Conservation (phyloP, 1,284 basidiomycete species). For the Erythrobasidium hasegawianum region DNA sequence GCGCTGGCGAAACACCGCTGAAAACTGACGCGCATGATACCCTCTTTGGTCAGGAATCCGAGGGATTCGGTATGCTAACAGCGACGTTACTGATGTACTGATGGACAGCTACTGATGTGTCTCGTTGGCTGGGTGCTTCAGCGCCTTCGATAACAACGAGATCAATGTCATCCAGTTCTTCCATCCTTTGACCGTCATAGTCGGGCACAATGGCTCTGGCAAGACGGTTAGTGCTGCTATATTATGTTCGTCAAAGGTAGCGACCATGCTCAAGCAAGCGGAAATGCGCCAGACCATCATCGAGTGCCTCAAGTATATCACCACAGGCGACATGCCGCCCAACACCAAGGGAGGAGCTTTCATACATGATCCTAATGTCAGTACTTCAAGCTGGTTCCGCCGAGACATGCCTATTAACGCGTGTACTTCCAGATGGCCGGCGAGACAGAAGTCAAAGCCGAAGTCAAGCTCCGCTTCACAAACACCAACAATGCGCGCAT, state of each 20-base stretch:
- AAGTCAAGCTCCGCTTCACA: slow-evolving; percentile 89
- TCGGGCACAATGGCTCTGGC: slow-evolving; percentile 96
- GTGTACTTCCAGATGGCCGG: slow-evolving; percentile 72
- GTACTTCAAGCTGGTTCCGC: slow-evolving; percentile 24
- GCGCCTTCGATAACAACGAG: slow-evolving; percentile 67
- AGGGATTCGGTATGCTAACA: slow-evolving; percentile 23
- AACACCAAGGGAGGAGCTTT: slow-evolving; percentile 98
- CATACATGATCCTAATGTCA: slow-evolving; percentile 84
- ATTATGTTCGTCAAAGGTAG: not conserved
- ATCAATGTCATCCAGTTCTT: slow-evolving; percentile 96
- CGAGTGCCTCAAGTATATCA: slow-evolving; percentile 98
- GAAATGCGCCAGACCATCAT: slow-evolving; percentile 68
- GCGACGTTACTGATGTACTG: not conserved
- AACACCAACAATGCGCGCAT: slow-evolving; percentile 83
- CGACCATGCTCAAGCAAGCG: not conserved
- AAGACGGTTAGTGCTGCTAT: slow-evolving; percentile 64
- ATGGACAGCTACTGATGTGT: not conserved
- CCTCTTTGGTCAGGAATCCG: slow-evolving; percentile 17
- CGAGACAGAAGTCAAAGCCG: slow-evolving; percentile 96
- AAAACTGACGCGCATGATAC: slow-evolving; percentile 8
- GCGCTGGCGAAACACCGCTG: not conserved
- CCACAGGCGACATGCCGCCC: slow-evolving; percentile 94
- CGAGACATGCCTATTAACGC: not conserved
- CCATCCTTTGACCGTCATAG: slow-evolving; percentile 95
- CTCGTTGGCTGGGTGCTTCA: not conserved